Percentiles rank a stretch among this genome's conserved stretches.
Conservation (phyloP, 73 alveolate species). For the Paramecium tetraurelia region DNA sequence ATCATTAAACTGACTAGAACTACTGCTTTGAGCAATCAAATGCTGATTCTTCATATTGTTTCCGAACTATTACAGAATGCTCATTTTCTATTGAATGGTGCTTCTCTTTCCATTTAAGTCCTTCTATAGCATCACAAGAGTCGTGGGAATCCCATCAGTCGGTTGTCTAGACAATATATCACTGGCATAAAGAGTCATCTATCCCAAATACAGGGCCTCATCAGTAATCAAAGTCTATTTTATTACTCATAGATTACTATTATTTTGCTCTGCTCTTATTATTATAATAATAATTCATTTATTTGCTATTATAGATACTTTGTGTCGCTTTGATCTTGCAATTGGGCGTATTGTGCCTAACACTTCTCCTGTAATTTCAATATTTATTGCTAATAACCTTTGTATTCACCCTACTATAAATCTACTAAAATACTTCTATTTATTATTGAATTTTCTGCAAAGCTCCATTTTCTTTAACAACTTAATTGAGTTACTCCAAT, state of each 20-base stretch:
- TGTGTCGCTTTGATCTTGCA: background rate
- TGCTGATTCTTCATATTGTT: background rate
- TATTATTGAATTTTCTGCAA: background rate
- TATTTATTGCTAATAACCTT: background rate
- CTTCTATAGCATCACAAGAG: background rate
- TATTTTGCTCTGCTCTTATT: background rate
- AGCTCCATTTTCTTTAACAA: background rate
- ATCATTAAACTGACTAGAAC: background rate
- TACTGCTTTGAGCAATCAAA: background rate
- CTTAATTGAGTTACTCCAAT: background rate
- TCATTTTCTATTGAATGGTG: background rate
- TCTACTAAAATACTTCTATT: background rate
- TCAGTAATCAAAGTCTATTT: background rate
- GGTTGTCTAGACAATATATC: background rate
- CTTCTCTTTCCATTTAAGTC: background rate
- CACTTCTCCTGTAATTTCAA: background rate
- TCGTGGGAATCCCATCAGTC: background rate
- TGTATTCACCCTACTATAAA: background rate
- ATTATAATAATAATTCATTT: background rate
- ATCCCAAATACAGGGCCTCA: background rate
- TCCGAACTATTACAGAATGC: background rate
- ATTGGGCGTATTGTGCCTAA: background rate
- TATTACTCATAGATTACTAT: background rate
- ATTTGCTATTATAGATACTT: background rate
- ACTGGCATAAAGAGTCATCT: background rate